Evolutionary conservation across 2,329 filamentous ascomycete genomes (phyloP).

Genomic region (Epichloe baconii): DNA sequence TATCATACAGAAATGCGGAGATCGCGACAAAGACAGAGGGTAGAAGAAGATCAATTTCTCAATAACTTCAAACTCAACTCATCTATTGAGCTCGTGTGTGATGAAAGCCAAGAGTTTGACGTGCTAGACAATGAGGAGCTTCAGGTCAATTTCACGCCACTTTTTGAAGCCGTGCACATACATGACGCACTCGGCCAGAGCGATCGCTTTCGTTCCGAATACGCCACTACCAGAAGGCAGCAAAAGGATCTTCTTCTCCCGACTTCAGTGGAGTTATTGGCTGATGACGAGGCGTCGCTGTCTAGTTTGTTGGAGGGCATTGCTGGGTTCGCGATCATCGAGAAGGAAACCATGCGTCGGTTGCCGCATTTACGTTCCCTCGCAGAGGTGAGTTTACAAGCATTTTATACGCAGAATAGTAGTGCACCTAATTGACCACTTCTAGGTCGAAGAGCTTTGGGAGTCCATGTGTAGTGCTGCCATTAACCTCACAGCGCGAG

Average conservation of each 20-base stretch:
- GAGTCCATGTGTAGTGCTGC: constrained; percentile 91
- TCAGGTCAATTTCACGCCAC: constrained; percentile 83
- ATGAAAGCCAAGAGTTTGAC: constrained; percentile 92
- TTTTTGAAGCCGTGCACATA: constrained; percentile 93
- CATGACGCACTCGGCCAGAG: constrained; percentile 87
- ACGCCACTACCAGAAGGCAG: constrained; percentile 76
- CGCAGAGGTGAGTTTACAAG: constrained; percentile 52
- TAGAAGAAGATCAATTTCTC: constrained; percentile 62
- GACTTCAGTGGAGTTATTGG: constrained; percentile 57
- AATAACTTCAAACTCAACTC: constrained; percentile 86
- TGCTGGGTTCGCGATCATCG: constrained; percentile 90
- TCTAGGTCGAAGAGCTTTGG: constrained; percentile 89
- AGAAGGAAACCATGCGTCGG: constrained; percentile 82
- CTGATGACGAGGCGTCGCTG: constrained; percentile 75
- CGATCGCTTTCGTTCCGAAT: constrained; percentile 82
- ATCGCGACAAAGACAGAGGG: constrained; percentile 68
- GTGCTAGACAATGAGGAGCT: constrained; percentile 91
- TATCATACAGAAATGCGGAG: constrained; percentile 88
- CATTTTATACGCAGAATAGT: neutral
- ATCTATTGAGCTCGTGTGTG: constrained; percentile 85
- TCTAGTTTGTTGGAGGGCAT: constrained; percentile 88
- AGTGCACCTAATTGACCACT: neutral
- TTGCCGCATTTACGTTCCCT: constrained; percentile 72
- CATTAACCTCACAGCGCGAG: constrained; percentile 68
- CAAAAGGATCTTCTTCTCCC: constrained; percentile 89